Conservation (phyloP, 345 rosid species). For the Eucalyptus victrix region DNA sequence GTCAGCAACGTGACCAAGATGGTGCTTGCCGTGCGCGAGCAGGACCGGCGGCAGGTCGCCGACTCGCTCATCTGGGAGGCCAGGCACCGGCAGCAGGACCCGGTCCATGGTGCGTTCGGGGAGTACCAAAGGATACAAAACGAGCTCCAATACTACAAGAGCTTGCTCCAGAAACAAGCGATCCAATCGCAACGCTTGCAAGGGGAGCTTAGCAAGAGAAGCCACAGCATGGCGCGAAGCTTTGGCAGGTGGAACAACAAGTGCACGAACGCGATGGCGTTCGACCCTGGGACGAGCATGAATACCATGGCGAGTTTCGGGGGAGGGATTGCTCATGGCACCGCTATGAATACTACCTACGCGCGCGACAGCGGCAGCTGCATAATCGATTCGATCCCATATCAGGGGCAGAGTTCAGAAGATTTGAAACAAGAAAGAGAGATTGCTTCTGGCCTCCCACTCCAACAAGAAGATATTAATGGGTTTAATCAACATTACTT, state of each 20-base stretch:
- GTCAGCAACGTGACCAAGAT: constrained; percentile 49
- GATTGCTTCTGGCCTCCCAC: neutral
- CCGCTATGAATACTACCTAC: neutral
- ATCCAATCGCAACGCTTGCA: neutral
- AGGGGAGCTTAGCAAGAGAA: neutral
- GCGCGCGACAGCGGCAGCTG: neutral
- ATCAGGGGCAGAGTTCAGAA: neutral
- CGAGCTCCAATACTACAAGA: constrained; percentile 37
- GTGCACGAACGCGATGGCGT: neutral
- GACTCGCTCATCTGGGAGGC: constrained; percentile 91
- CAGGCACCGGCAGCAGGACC: constrained; percentile 49
- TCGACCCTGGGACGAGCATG: neutral
- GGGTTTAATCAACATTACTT: constrained; percentile 11
- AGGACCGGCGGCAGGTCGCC: constrained; percentile 25
- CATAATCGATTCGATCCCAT: constrained; percentile 4
- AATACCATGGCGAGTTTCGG: neutral
- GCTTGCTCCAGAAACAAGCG: neutral
- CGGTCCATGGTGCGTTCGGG: constrained; percentile 44
- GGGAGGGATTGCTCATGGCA: neutral
- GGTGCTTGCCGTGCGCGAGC: constrained; percentile 21
- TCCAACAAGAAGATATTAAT: neutral
- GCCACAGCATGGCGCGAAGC: neutral
- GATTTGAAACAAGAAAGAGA: constrained; percentile 8
- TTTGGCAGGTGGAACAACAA: neutral
- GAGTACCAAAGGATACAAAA: constrained; percentile 41